Base-by-base conservation (phyloP, 176 grass and related monocot species). In the Metroxylon sagu region DNA sequence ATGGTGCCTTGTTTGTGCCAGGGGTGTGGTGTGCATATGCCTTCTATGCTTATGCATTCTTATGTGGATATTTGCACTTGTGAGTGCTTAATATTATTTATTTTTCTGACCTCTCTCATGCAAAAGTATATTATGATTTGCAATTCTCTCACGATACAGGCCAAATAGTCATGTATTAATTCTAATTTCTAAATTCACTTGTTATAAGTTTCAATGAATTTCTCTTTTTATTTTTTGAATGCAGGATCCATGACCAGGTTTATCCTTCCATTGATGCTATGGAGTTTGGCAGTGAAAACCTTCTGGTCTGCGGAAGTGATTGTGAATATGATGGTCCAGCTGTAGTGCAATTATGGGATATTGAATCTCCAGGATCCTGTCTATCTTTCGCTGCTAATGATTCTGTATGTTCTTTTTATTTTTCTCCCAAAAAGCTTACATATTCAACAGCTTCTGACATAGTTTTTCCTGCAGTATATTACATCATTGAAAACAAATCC, bases 321-420 rank as follows among this genome's bases (percentile, higher is more conserved):
- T 79, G 71, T 71, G 92, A 87, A 49, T 86, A 87, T 82, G 86
- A 80, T 61, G 69, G 71, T 64, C 78, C 92, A 60, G 87, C 86
- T 64, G 77, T 90, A 52, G 83, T 96, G 50, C 92, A 96, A 67
- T 62, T 96, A 68, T 96, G 92, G 92, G 86, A 96, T 82, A 71
- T 96, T 53, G 92, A 96, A 53, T 85, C 77, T 65, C 71, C 86
- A 60, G 71, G 82, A 70, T 87, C 92, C 56, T 90, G 76, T 72
- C 43, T 84, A 57, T 86, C 86, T 76, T 90, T 96, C 50, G 65
- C 80, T 68, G 86, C 92, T 28, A 87, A 85, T 71, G 86, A 96
- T 85, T 96, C 92, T 74, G 92, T 96, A 90, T 71, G 87, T 80
- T 85, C 5, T 64, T 49, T 27, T 54, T 64, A 6, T 57, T 57